Base-by-base conservation (phyloP, 768 basidiomycete species). In the Terana coerulea region DNA sequence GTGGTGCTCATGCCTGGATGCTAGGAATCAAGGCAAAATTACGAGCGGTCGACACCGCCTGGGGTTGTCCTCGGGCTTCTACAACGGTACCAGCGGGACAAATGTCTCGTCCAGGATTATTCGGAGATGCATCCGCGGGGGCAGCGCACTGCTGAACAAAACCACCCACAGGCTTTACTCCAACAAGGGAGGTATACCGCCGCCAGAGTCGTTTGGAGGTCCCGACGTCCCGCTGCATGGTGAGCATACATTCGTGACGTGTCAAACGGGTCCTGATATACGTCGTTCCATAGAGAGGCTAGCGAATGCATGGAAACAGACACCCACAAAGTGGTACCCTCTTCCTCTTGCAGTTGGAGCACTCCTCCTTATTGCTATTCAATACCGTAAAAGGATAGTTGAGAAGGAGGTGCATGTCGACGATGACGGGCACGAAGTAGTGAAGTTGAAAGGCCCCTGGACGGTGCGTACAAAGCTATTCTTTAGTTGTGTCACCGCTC, bases 261-360 rank as follows among this genome's bases (percentile, higher is more conserved):
- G 29, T 37, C 29, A 25, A n/a, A 15, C 11, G 1, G 17, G 7
- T 25, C 31, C 28, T 44, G 34, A 28, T 19, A 14, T 25, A 15
- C 11, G 22, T 15, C 9, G 25, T 46, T 14, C 43, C 22, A n/a
- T 66, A 85, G 88, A 78, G 36, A 81, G 76, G 64, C 68, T 95
- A 6, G 73, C 87, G 25, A 76, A 78, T 53, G 89, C 91, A 24
- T 93, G 91, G 91, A 84, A 78, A 5, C 74, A 84, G 61, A 94
- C 95, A 0, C 91, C 92, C 0, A 94, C 89, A 30, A 90, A 84
- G 68, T 98, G 95, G 95, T 95, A 95, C 59, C 95, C 95, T 9
- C 78, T 98, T 39, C 94, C 94, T 14, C 70, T 95, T 50, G 91
- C 91, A 10, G 86, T 94, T 25, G 93, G 93, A 31, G 92, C 91